These are phyloP conservation scores for Boletus bicolor DNA, from an alignment of 768 basidiomycete species.

Conservation along the genomic window DNA sequence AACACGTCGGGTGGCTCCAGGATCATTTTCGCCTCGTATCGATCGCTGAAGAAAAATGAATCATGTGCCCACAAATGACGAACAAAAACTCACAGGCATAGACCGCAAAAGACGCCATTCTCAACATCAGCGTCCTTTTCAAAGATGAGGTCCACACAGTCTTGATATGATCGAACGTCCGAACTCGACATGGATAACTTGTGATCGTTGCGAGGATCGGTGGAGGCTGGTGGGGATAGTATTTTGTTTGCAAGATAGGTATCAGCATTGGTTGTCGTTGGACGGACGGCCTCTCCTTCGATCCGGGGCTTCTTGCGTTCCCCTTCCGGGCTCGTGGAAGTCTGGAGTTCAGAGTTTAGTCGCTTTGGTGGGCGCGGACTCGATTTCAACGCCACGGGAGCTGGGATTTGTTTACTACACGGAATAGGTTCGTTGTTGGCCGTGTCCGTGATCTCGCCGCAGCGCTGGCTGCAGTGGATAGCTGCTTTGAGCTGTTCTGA, in stretches of 20 bases:
- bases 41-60: conserved; percentile 20
- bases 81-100: conserved; percentile 49
- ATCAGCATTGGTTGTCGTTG: neutral
- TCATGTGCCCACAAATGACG: neutral
- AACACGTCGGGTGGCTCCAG: conserved; percentile 30
- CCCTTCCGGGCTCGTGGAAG: conserved; percentile 4
- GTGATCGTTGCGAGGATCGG: neutral
- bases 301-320: conserved; percentile 22
- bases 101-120: conserved; percentile 38
- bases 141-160: conserved; percentile 39
- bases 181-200: neutral
- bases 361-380: conserved; percentile 17
- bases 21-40: conserved; percentile 26
- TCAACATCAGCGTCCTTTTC: conserved; percentile 31
- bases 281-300: conserved; percentile 2
- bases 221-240: neutral
- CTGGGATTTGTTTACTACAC: neutral
- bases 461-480: neutral
- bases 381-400: neutral
- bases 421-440: neutral
- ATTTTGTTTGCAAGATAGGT: neutral
- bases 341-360: conserved; percentile 10
- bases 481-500: conserved; percentile 1
- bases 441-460: neutral
- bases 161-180: conserved; percentile 39